Percentiles rank a stretch among this genome's conserved stretches.
These are phyloP conservation scores for Aspergillus japonicus DNA, from an alignment of 2,329 filamentous ascomycete genomes.

Conservation along the genomic window DNA sequence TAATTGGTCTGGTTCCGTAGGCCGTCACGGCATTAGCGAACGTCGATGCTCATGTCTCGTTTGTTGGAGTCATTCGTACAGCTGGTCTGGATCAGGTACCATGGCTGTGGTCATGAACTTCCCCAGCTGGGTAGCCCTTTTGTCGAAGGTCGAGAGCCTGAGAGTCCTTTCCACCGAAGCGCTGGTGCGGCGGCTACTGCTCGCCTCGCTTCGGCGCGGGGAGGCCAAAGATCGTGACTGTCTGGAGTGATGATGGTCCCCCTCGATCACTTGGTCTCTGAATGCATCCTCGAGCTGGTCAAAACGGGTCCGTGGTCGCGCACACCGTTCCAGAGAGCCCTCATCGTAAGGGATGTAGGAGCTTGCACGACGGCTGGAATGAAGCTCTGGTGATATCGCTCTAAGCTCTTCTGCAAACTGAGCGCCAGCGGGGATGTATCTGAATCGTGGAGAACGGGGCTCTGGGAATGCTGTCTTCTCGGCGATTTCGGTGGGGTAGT, in stretches of 20 bases:
- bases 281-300: not conserved
- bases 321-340: not conserved
- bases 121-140: conserved; percentile 15
- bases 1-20: not conserved
- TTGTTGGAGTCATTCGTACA: conserved; percentile 31
- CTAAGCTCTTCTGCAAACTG: conserved; percentile 26
- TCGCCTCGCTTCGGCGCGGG: conserved; percentile 6
- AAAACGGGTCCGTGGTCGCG: not conserved
- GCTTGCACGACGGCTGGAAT: not conserved
- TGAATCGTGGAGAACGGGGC: conserved; percentile 24
- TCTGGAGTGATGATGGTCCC: not conserved
- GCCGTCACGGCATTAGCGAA: not conserved
- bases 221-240: not conserved
- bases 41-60: not conserved
- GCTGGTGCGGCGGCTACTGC: not conserved
- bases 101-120: conserved; percentile 34
- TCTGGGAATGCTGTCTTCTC: conserved; percentile 17
- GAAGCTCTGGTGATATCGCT: not conserved
- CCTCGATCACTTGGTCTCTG: not conserved
- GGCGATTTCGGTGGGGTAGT: conserved; percentile 32
- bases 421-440: conserved; percentile 33
- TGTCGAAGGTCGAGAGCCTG: not conserved
- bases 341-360: not conserved
- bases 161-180: conserved; percentile 9
- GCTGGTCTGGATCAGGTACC: conserved; percentile 39